Conservation (phyloP, 2,329 filamentous ascomycete species). For the Cordyceps farinosa region DNA sequence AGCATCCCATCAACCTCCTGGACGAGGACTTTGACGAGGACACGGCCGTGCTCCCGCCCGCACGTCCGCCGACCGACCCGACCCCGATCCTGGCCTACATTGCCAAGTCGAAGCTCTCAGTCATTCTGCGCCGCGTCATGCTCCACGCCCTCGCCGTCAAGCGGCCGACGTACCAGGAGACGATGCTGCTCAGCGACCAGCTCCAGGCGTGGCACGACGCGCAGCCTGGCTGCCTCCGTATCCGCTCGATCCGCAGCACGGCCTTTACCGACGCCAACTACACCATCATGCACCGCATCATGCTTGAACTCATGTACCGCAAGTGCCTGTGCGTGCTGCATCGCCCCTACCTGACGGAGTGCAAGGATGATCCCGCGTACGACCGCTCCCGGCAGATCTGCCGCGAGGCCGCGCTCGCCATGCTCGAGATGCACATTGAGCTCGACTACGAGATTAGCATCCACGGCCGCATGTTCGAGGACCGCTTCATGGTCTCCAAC, state of each 20-base stretch:
- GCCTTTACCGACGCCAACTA: conserved; percentile 42
- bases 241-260: conserved; percentile 40
- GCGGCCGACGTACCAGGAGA: conserved; percentile 34
- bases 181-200: conserved; percentile 36
- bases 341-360: conserved; percentile 42
- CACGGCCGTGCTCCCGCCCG: conserved; percentile 38
- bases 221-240: conserved; percentile 39
- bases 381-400: conserved; percentile 40
- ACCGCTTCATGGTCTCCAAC: conserved; percentile 51
- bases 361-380: conserved; percentile 37
- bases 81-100: conserved; percentile 42
- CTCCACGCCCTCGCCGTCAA: conserved; percentile 38
- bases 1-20: conserved; percentile 42
- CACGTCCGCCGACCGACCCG: conserved; percentile 40
- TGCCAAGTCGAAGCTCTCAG: conserved; percentile 42
- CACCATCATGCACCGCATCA: conserved; percentile 46
- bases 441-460: conserved; percentile 43
- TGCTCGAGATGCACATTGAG: conserved; percentile 46
- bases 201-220: conserved; percentile 34
- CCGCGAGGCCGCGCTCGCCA: conserved; percentile 40
- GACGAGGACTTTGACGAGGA: conserved; percentile 52
- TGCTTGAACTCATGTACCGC: conserved; percentile 46
- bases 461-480: conserved; percentile 49
- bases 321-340: conserved; percentile 50
- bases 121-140: conserved; percentile 42